These are phyloP conservation scores for Paratinospora sagittata DNA, from an alignment of 164 flowering plant species.

Conservation along the genomic window DNA sequence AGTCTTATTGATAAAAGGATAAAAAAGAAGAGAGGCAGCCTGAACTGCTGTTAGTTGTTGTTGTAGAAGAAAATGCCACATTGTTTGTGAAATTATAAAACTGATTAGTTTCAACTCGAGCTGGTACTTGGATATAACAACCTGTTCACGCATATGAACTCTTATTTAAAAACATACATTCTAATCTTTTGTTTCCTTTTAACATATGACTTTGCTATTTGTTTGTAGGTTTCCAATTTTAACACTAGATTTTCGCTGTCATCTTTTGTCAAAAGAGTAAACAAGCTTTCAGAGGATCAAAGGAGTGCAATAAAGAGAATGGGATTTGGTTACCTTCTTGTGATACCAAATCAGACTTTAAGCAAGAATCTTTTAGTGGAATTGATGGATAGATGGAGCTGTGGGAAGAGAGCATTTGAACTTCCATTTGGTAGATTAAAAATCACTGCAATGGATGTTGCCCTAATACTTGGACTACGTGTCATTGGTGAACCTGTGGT, in stretches of 20 bases:
- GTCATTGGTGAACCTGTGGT: slow-evolving; percentile 27
- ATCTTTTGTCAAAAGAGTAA: slow-evolving; percentile 28
- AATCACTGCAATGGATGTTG: slow-evolving; percentile 27
- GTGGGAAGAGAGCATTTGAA: slow-evolving; percentile 22
- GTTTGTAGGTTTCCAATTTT: slow-evolving; percentile 24
- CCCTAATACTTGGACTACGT: slow-evolving; percentile 33
- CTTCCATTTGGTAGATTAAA: slow-evolving; percentile 23
- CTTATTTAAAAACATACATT: no score
- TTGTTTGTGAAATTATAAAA: no score
- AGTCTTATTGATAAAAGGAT: no score
- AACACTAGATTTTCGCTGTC: slow-evolving; percentile 32
- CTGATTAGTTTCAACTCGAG: no score
- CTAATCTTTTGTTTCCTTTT: background rate
- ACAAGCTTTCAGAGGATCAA: slow-evolving; percentile 30
- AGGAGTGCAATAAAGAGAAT: slow-evolving; percentile 20
- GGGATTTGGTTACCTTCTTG: slow-evolving; percentile 35
- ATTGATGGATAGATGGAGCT: slow-evolving; percentile 36
- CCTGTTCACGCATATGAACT: no score
- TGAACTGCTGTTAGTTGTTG: no score
- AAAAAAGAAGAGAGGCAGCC: no score
- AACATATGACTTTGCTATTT: background rate
- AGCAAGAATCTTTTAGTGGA: slow-evolving; percentile 30
- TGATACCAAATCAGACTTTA: slow-evolving; percentile 22
- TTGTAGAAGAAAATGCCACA: no score
- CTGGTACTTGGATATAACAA: no score